Evolutionary conservation across 2,329 filamentous ascomycete species (phyloP).

Genomic region (Phaeosphaeriaceae sp.): DNA sequence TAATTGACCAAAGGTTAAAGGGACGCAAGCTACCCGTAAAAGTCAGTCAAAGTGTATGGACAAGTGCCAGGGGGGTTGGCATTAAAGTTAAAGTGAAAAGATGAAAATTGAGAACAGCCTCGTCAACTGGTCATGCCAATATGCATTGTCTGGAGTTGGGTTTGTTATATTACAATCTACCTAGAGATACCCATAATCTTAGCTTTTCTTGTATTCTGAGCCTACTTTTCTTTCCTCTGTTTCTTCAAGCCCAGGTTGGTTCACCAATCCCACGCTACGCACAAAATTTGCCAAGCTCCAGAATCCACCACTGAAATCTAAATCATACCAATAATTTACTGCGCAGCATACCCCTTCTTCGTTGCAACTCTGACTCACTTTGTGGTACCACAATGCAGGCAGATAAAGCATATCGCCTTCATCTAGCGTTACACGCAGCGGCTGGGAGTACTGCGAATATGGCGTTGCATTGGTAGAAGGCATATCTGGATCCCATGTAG

Average conservation of each 20-base stretch:
- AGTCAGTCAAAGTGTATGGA: conserved; percentile 78
- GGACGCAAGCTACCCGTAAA: conserved; percentile 76
- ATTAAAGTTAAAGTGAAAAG: conserved; percentile 43
- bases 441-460: conserved; percentile 66
- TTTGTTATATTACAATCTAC: conserved; percentile 5
- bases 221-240: neutral
- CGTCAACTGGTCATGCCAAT: no score
- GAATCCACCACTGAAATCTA: conserved; percentile 74
- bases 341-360: conserved; percentile 76
- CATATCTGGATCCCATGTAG: conserved; percentile 75
- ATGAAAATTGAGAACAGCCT: neutral
- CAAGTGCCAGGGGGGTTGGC: conserved; percentile 62
- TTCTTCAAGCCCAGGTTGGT: conserved; percentile 6
- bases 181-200: conserved; percentile 37
- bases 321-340: conserved; percentile 88
- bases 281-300: conserved; percentile 67
- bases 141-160: conserved; percentile 24
- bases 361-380: conserved; percentile 74
- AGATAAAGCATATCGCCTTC: conserved; percentile 83
- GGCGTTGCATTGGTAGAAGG: conserved; percentile 55
- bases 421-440: conserved; percentile 70
- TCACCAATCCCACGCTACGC: conserved; percentile 35
- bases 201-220: neutral
- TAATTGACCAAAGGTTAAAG: conserved; percentile 80
- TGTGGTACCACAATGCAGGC: conserved; percentile 82